phyloP scores from a whole-genome alignment of 169 alveolate species.

The Eimeria nieschulzi region DNA sequence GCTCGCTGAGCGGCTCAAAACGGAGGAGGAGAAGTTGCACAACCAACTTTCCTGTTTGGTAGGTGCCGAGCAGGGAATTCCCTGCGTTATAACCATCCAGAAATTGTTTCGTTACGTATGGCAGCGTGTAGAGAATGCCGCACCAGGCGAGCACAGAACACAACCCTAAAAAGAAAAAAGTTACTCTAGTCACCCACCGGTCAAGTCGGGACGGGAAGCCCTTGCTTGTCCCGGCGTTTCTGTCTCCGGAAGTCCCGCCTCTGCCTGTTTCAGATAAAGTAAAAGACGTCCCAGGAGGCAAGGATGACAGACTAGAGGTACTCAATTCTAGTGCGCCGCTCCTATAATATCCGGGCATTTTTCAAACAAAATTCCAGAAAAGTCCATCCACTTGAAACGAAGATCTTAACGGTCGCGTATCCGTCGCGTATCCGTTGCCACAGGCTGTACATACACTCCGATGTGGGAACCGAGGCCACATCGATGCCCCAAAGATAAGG shows the following conservation, averaged over 20 bases:
- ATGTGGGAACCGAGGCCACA: no score
- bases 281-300: no score
- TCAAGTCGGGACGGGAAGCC: not conserved
- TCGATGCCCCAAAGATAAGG: no score
- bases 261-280: not conserved
- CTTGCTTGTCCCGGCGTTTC: not conserved
- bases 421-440: no score
- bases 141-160: slow-evolving; percentile 44
- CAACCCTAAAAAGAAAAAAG: slow-evolving; percentile 35
- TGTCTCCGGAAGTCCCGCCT: not conserved
- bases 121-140: slow-evolving; percentile 16
- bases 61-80: slow-evolving; percentile 39
- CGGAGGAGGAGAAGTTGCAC: slow-evolving; percentile 2
- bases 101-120: slow-evolving; percentile 52
- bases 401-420: no score
- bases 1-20: not conserved
- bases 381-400: no score
- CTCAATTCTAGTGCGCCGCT: no score
- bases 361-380: no score
- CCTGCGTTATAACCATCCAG: slow-evolving; percentile 36
- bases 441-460: no score
- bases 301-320: no score
- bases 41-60: slow-evolving; percentile 10
- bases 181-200: not conserved
- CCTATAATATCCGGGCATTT: no score